Percentiles rank a stretch among this genome's conserved stretches.
Conservation (phyloP, 257 asterid genomes). For the Gardenia jasminoides region DNA sequence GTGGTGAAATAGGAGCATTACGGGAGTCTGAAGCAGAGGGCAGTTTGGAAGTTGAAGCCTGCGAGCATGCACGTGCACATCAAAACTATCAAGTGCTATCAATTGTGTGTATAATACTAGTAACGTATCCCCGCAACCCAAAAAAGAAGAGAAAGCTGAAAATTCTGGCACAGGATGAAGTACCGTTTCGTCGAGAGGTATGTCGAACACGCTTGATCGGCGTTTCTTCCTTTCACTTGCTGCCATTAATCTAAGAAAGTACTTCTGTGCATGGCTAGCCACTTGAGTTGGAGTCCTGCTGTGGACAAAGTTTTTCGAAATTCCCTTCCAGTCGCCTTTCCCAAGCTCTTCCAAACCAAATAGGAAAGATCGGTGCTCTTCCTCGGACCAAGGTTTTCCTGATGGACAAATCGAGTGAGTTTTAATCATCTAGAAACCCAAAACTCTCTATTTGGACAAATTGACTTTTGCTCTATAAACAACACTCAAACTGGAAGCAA, state of each 20-base stretch:
- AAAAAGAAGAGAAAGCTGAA: not conserved
- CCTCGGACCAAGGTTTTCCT: conserved; percentile 60
- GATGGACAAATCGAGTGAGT: not conserved
- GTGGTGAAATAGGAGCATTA: conserved; percentile 16
- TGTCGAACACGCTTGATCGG: conserved; percentile 55
- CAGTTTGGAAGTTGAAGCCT: conserved; percentile 14
- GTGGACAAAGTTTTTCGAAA: conserved; percentile 44
- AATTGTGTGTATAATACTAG: too few relatives aligned
- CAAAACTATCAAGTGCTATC: not conserved
- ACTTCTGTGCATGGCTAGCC: conserved; percentile 78
- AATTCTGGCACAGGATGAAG: not conserved
- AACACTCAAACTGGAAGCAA: not conserved
- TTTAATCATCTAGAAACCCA: too few relatives aligned
- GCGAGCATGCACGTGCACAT: not conserved
- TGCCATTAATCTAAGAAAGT: conserved; percentile 36
- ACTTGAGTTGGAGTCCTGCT: conserved; percentile 56
- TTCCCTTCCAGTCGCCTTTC: conserved; percentile 72
- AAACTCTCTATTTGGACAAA: too few relatives aligned
- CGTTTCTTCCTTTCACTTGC: conserved; percentile 35
- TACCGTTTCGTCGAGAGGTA: conserved; percentile 29
- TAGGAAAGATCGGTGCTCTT: conserved; percentile 52
- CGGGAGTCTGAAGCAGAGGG: conserved; percentile 12
- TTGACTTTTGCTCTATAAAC: too few relatives aligned
- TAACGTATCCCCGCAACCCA: too few relatives aligned
- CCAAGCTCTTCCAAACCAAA: conserved; percentile 51